Evolutionary conservation across 1,284 basidiomycete genomes (phyloP).

Genomic region (Trametes pubescens): DNA sequence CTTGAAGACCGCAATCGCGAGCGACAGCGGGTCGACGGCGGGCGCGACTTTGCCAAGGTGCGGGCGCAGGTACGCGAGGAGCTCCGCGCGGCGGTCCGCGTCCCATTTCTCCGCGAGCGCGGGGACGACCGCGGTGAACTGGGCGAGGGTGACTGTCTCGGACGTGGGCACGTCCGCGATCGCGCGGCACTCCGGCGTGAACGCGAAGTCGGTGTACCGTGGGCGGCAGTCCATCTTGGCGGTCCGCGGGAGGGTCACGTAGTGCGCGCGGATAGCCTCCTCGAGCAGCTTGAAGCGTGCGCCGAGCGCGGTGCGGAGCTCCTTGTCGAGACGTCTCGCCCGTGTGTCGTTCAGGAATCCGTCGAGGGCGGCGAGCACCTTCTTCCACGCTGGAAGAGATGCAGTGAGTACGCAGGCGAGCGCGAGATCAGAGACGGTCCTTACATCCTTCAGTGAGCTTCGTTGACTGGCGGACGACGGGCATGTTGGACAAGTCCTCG

Average conservation of each 20-base stretch:
- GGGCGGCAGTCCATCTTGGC: conserved; percentile 13
- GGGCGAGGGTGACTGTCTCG: neutral
- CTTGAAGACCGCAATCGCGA: conserved; percentile 15
- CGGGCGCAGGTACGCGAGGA: neutral
- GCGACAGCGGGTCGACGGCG: conserved; percentile 9
- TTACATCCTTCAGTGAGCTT: conserved; percentile 17
- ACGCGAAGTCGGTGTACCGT: conserved; percentile 11
- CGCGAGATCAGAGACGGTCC: neutral
- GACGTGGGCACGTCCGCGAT: conserved; percentile 7
- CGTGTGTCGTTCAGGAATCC: neutral
- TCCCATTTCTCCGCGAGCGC: conserved; percentile 1
- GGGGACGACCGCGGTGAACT: conserved; percentile 4
- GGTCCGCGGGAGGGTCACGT: conserved; percentile 7
- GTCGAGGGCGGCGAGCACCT: neutral
- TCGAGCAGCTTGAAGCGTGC: conserved; percentile 10
- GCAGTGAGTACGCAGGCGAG: no score
- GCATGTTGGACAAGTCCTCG: no score
- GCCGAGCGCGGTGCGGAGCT: neutral
- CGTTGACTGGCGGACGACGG: neutral
- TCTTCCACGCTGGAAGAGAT: conserved; percentile 2
- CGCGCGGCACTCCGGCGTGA: neutral
- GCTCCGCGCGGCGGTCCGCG: neutral
- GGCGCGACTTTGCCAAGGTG: neutral
- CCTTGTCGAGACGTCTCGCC: neutral
- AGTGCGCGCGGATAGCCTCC: conserved; percentile 5